Percentiles rank a stretch among this genome's conserved stretches.
Evolutionary conservation across 176 grass and related monocot genomes (phyloP).

Genomic region (Oryza glaberrima): DNA sequence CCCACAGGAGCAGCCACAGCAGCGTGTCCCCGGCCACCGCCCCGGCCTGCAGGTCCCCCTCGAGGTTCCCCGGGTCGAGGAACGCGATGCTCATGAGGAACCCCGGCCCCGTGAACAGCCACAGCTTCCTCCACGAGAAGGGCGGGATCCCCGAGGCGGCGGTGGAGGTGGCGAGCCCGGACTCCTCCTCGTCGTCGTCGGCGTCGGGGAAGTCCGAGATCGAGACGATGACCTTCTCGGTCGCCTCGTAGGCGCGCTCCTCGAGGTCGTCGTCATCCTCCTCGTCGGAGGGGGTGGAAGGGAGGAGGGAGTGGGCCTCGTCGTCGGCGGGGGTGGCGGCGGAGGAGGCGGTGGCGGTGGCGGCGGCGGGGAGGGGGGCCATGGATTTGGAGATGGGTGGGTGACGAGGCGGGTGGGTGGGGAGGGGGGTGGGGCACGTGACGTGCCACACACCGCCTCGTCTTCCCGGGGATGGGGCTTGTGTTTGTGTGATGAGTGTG

Average conservation of each 20-base stretch:
- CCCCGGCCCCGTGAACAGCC: conserved; percentile 90
- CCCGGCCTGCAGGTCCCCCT: conserved; percentile 94
- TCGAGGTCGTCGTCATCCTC: conserved; percentile 48
- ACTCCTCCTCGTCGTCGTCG: conserved; percentile 16
- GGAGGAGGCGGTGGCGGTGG: neutral
- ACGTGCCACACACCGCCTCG: neutral
- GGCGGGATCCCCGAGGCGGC: conserved; percentile 33
- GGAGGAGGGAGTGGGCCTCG: conserved; percentile 63
- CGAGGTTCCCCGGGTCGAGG: conserved; percentile 96
- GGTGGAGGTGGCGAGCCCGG: neutral
- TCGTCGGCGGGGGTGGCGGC: conserved; percentile 5
- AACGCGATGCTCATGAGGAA: conserved; percentile 99
- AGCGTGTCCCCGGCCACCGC: conserved; percentile 86
- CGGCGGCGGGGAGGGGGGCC: conserved; percentile 42
- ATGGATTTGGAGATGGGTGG: conserved; percentile 56
- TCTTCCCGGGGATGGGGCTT: neutral
- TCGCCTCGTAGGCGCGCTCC: conserved; percentile 78
- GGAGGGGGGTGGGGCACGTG: conserved; percentile 17
- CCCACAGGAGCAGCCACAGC: conserved; percentile 92
- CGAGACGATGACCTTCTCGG: conserved; percentile 72
- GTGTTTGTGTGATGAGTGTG: neutral
- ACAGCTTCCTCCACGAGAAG: conserved; percentile 96
- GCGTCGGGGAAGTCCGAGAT: conserved; percentile 41
- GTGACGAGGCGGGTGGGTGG: neutral
- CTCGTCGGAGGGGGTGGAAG: neutral